phyloP scores from a whole-genome alignment of 257 asterid genomes.

The Thymus quinquecostatus region DNA sequence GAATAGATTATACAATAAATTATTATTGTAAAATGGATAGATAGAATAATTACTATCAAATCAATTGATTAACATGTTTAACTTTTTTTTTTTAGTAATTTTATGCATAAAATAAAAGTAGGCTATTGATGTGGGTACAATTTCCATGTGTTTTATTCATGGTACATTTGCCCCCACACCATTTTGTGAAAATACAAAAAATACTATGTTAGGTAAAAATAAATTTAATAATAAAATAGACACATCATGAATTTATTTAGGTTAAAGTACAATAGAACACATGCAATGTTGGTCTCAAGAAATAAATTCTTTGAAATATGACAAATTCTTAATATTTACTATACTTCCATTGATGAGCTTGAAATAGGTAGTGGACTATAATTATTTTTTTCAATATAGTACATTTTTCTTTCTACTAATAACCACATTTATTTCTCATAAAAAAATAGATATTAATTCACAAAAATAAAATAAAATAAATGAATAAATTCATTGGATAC shows the following conservation, averaged over 20 bases:
- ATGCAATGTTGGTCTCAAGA: conserved; percentile 39
- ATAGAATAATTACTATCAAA: neutral
- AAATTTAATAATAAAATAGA: conserved; percentile 25
- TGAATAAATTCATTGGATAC: neutral
- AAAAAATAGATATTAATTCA: neutral
- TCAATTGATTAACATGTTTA: neutral
- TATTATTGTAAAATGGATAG: too few relatives aligned
- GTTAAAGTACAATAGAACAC: conserved; percentile 38
- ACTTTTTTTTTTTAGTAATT: neutral
- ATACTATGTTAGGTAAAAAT: conserved; percentile 17
- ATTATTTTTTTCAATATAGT: conserved; percentile 1
- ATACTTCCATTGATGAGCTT: conserved; percentile 18
- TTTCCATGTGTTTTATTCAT: neutral
- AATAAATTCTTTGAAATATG: conserved; percentile 27
- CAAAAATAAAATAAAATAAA: neutral
- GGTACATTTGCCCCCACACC: conserved; percentile 26
- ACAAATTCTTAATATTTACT: neutral
- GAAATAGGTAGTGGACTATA: conserved; percentile 14
- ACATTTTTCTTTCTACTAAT: conserved; percentile 15
- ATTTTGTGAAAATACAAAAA: conserved; percentile 5
- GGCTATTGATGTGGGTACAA: neutral
- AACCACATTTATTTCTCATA: neutral
- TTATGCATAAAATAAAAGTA: too few relatives aligned
- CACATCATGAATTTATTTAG: conserved; percentile 31
- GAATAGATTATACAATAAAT: too few relatives aligned